Evolutionary conservation across 352 stramenopile species (phyloP).

Genomic region (Phytopythium delawarense): DNA sequence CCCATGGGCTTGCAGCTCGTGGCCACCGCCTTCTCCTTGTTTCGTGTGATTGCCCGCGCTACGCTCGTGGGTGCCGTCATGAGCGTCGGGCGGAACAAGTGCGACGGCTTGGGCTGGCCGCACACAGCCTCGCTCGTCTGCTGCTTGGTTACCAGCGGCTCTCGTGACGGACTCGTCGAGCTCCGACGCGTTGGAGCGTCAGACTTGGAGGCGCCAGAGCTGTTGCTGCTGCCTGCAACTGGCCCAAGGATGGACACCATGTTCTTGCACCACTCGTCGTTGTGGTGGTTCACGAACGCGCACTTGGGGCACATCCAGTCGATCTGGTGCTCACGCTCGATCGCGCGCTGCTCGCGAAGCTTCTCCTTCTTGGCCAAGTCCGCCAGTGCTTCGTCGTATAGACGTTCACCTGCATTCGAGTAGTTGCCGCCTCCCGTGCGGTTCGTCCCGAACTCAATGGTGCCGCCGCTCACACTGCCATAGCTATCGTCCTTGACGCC

Average conservation of each 20-base stretch:
- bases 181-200: background rate
- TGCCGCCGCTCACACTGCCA: background rate
- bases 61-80: constrained; percentile 25
- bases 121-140: constrained; percentile 32
- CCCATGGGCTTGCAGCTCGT: constrained; percentile 17
- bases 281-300: constrained; percentile 54
- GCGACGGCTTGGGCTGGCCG: constrained; percentile 46
- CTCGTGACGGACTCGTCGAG: background rate
- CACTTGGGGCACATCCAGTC: constrained; percentile 84
- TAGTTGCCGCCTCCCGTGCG: constrained; percentile 44
- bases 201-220: background rate
- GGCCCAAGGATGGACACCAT: constrained; percentile 21
- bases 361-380: constrained; percentile 66
- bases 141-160: background rate
- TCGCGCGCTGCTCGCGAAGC: constrained; percentile 31
- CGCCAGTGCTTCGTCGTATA: constrained; percentile 67
- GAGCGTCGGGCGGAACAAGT: constrained; percentile 70
- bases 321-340: constrained; percentile 42
- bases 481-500: background rate
- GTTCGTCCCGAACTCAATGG: constrained; percentile 15
- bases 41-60: constrained; percentile 26
- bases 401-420: constrained; percentile 57
- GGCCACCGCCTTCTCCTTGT: constrained; percentile 33
- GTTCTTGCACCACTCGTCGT: constrained; percentile 58
- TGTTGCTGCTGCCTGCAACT: background rate